phyloP scores from a whole-genome alignment of 2,329 filamentous ascomycete genomes.

The Lachnellula subtilissima region DNA sequence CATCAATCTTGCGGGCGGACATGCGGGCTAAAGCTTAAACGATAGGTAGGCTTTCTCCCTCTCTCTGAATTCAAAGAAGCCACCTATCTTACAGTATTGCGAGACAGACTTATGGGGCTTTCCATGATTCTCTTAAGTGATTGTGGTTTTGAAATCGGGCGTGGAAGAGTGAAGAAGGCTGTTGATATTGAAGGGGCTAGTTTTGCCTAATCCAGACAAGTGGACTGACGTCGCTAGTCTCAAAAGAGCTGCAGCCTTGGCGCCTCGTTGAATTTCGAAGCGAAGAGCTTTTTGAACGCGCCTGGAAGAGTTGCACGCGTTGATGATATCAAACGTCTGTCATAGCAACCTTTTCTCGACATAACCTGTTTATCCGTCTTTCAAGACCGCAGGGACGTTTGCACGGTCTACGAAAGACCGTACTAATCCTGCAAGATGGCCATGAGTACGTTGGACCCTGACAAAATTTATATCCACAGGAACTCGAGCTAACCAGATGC shows the following conservation, averaged over 20 bases:
- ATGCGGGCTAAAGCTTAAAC: too few species aligned
- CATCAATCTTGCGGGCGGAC: too few species aligned
- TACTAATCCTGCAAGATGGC: constrained; percentile 44
- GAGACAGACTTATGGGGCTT: too few species aligned
- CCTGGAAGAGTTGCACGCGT: constrained; percentile 18
- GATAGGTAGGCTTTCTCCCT: too few species aligned
- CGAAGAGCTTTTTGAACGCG: constrained; percentile 20
- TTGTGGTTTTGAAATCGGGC: not conserved
- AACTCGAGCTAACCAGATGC: constrained; percentile 22
- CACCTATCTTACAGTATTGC: too few species aligned
- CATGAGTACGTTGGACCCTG: constrained; percentile 46
- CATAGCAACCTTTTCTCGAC: constrained; percentile 6
- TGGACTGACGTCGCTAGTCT: not conserved
- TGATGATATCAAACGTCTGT: constrained; percentile 10
- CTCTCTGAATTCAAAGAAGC: too few species aligned
- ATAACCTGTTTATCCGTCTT: constrained; percentile 1
- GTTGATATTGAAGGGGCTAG: not conserved
- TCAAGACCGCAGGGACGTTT: constrained; percentile 1
- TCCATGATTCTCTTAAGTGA: too few species aligned
- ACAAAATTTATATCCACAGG: constrained; percentile 20
- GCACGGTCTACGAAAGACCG: constrained; percentile 16
- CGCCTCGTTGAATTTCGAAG: constrained; percentile 14
- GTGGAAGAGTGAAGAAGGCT: not conserved
- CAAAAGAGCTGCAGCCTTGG: constrained; percentile 9
- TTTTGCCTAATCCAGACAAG: not conserved